Evolutionary conservation across 2,329 filamentous ascomycete species (phyloP).

Genomic region (Fusarium phyllophilum): DNA sequence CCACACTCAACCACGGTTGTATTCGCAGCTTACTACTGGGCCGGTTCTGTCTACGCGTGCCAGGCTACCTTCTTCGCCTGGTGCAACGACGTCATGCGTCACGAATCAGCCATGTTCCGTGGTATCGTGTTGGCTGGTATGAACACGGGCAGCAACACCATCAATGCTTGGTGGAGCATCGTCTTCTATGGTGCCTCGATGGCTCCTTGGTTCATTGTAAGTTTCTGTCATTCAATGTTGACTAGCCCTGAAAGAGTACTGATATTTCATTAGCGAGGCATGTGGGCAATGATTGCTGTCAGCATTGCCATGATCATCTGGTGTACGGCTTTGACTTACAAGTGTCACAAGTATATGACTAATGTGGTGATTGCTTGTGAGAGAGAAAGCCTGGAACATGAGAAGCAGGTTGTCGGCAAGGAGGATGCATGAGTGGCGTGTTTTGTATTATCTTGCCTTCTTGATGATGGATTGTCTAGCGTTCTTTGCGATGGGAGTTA

Average conservation of each 20-base stretch:
- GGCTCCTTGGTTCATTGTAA: conserved; percentile 72
- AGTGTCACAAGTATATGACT: conserved; percentile 15
- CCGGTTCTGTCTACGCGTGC: conserved; percentile 75
- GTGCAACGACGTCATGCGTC: conserved; percentile 76
- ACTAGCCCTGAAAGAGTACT: background rate
- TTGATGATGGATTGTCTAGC: background rate
- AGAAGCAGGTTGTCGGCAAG: conserved; percentile 8
- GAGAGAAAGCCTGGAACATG: conserved; percentile 12
- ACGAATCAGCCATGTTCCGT: conserved; percentile 70
- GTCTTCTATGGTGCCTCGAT: conserved; percentile 75
- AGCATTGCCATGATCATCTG: conserved; percentile 69
- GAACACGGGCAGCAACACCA: conserved; percentile 74
- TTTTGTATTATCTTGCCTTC: background rate
- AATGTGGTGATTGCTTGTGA: background rate
- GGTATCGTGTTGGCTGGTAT: conserved; percentile 76
- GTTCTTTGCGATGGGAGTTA: background rate
- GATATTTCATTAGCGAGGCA: conserved; percentile 60
- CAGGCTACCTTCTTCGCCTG: conserved; percentile 81
- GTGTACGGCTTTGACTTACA: conserved; percentile 63
- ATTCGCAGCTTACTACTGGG: conserved; percentile 76
- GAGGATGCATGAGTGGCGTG: background rate
- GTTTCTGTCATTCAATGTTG: conserved; percentile 32
- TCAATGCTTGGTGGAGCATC: conserved; percentile 80
- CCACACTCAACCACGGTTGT: conserved; percentile 60
- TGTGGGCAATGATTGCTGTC: conserved; percentile 77